phyloP scores from a whole-genome alignment of 768 basidiomycete genomes.

The Glaciozyma martinii region DNA sequence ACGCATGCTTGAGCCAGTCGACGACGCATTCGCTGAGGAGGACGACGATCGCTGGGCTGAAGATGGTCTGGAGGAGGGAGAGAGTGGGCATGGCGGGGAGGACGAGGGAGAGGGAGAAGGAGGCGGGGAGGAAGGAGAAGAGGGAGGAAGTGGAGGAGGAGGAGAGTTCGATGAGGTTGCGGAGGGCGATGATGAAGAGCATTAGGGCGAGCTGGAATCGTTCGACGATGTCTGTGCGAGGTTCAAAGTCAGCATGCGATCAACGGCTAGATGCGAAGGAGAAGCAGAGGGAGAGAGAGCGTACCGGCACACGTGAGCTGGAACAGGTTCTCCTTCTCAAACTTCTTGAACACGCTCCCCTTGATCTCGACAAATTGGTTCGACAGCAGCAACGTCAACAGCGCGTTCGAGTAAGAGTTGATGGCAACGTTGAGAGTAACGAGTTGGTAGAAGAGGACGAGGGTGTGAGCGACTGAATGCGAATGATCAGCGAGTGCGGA shows the following conservation, averaged over 20 bases:
- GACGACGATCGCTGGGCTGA: conserved; percentile 86
- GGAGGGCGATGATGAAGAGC: conserved; percentile 80
- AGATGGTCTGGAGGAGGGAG: conserved; percentile 55
- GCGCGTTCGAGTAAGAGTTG: conserved; percentile 93
- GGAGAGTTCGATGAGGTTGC: conserved; percentile 88
- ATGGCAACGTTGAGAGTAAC: conserved; percentile 93
- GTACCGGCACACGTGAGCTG: conserved; percentile 94
- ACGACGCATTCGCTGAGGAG: conserved; percentile 85
- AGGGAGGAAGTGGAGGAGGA: conserved; percentile 75
- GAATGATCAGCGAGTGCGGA: neutral
- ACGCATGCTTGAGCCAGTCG: conserved; percentile 98
- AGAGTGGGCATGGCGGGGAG: conserved; percentile 32
- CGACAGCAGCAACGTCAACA: conserved; percentile 84
- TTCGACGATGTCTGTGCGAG: conserved; percentile 77
- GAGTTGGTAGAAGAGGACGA: conserved; percentile 94
- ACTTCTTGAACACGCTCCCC: conserved; percentile 98
- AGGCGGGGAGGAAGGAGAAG: conserved; percentile 59
- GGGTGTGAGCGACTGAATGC: conserved; percentile 66
- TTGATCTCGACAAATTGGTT: conserved; percentile 99
- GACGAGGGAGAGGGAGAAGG: conserved; percentile 23
- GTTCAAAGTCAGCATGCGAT: too few relatives aligned
- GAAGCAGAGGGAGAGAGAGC: conserved; percentile 19
- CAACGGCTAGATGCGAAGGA: neutral
- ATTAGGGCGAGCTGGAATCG: conserved; percentile 85
- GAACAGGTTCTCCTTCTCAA: conserved; percentile 96